Evolutionary conservation across 2,329 filamentous ascomycete genomes (phyloP), one percentile per base, ranked within the genome.

Genomic region (Neophaeococcomyces mojaviensis): DNA sequence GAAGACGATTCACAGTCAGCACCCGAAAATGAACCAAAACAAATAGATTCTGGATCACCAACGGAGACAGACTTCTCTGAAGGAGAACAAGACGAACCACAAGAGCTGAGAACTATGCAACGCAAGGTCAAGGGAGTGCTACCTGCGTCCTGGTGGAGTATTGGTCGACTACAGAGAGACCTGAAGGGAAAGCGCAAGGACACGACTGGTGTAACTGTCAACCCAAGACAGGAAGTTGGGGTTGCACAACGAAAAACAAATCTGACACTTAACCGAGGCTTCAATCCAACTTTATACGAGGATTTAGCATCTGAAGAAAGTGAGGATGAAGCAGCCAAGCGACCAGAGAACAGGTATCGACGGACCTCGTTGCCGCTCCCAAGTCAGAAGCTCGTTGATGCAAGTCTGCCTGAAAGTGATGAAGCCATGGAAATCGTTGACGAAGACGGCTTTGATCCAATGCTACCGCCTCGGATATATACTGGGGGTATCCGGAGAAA

Each of bases 91-190:
- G 24, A 18, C 4, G 31, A 30, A 13, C 22, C 26, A n/a, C 20
- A 10, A 19, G 39, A 44, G 18, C 56, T 16, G 62, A 64, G 8
- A 66, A 61, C 45, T 61, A 61, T 18, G 56, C 58, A 41, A 59
- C 60, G 67, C 22, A 64, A 55, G 41, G 72, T 71, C 10, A 67
- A 67, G 48, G 71, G 71, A 20, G 70, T 73, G 19, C 59, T 74
- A 19, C 71, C 71, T 15, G 71, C 71, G 4, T 73, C 71, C 19
- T 73, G 54, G 59, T 47, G 55, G 38, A 49, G 50, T 49, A 41
- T 55, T 16, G 49, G 55, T 45, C 26, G 52, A 44, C 46, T 41
- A 44, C 22, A 54, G 35, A 39, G 51, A 44, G 42, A 48, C 36
- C 28, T 34, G 5, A 39, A 32, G 4, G 49, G 32, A 18, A 32